Evolutionary conservation across 202 grass and related monocot genomes (phyloP), one percentile per base, ranked within the genome.

Genomic region (Hordeum pubiflorum): DNA sequence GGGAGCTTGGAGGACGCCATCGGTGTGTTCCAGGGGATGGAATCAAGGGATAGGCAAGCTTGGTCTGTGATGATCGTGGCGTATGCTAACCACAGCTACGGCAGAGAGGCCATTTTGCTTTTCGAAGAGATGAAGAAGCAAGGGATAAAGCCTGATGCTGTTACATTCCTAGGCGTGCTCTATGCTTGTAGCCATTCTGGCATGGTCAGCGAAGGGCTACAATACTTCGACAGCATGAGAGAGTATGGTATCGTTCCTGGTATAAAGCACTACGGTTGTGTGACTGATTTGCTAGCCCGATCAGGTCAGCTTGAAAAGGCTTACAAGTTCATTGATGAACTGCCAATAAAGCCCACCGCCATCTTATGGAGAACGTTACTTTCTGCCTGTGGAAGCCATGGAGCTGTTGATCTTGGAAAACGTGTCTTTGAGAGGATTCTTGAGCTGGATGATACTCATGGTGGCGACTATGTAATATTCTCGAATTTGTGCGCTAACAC

Each of bases 61-160:
- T 94, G 91, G 91, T 91, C 91, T 0, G 84, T 86, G 41, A 94
- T 94, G 92, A 94, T 91, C 2, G 86, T 94, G 14, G 86, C 89
- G 0, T 91, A 89, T 0, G 84, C 89, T 0, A 85, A 87, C 78
- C 92, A 94, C 22, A 85, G 92, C 4, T 79, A 80, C 21, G 89
- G 89, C 26, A 82, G 20, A 26, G 77, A 87, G 41, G 92, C 86
- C 58, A 87, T 94, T 78, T 82, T 58, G 0, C 24, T 87, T 32
- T 94, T 94, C 0, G 89, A 94, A 68, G 86, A 87, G 46, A 94
- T 89, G 92, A 84, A 85, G 69, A 82, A 75, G 59, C 75, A 91
- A 48, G 84, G 86, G 43, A 94, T 94, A 50, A 74, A 80, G 38
- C 92, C 92, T 38, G 89, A 94, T 20, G 86, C 82, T 43, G 54